A percentile compares a stretch with the other conserved stretches of the same genome.
phyloP scores from a whole-genome alignment of 306 rosid species.

The Elaeagnus macrophylla region DNA sequence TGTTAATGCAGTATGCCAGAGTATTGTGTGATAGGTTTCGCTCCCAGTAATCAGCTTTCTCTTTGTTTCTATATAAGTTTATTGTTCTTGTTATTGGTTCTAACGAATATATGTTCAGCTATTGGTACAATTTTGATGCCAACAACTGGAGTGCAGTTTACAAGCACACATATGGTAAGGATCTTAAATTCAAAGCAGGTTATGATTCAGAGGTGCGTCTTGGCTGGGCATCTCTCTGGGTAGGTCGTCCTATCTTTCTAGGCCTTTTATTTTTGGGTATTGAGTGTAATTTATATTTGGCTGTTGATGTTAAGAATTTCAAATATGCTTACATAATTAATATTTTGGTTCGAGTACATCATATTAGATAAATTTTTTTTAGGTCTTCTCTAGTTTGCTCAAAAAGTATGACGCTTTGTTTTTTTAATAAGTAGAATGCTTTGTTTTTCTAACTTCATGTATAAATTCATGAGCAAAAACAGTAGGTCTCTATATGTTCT shows the following conservation, averaged over 20 bases:
- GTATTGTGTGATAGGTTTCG: not conserved
- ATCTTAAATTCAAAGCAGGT: slow-evolving; percentile 91
- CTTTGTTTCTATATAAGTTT: not conserved
- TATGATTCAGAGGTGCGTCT: slow-evolving; percentile 90
- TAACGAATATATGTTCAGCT: slow-evolving; percentile 43
- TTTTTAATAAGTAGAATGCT: too few relatives aligned
- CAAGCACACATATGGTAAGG: slow-evolving; percentile 76
- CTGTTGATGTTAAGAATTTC: too few relatives aligned
- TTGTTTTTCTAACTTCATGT: too few relatives aligned
- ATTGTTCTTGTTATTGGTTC: not conserved
- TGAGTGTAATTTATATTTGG: too few relatives aligned
- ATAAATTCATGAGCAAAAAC: too few relatives aligned
- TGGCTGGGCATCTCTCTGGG: slow-evolving; percentile 99
- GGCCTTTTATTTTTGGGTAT: not conserved
- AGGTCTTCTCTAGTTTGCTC: too few relatives aligned
- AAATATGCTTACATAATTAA: too few relatives aligned
- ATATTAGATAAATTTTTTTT: too few relatives aligned
- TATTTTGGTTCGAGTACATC: too few relatives aligned
- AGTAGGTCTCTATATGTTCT: too few relatives aligned
- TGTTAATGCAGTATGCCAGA: too few relatives aligned
- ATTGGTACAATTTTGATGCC: slow-evolving; percentile 82
- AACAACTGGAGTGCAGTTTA: slow-evolving; percentile 91
- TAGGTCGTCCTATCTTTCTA: slow-evolving; percentile 30
- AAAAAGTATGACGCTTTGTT: too few relatives aligned
- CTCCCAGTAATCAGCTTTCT: not conserved